Percentiles rank a stretch among this genome's conserved stretches.
phyloP scores from a whole-genome alignment of 805 yeast species.

The Ogataea corticis region DNA sequence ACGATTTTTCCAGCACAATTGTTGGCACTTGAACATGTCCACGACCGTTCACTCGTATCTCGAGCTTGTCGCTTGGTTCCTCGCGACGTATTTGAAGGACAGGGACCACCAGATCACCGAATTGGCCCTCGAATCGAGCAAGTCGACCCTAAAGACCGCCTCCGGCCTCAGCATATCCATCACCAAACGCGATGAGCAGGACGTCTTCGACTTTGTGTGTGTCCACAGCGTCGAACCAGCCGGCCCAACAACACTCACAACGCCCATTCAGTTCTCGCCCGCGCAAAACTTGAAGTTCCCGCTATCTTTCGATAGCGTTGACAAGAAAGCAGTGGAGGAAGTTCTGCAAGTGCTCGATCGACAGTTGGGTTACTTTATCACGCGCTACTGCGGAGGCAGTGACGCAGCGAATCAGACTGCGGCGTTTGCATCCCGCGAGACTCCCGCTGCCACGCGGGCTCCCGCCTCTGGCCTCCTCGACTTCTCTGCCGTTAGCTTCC shows the following conservation, averaged over 20 bases:
- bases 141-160: not conserved
- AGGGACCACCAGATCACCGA: slow-evolving; percentile 1
- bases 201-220: not conserved
- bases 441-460: not conserved
- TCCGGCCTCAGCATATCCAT: not conserved
- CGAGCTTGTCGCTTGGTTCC: slow-evolving; percentile 11
- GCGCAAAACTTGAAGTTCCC: too few relatives aligned
- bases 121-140: not conserved
- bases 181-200: not conserved
- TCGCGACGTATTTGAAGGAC: slow-evolving; percentile 9
- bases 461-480: not conserved
- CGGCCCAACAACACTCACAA: slow-evolving; percentile 2
- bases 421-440: too few relatives aligned
- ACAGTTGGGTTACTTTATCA: too few relatives aligned
- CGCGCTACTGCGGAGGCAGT: not conserved
- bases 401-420: too few relatives aligned
- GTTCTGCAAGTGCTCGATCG: too few relatives aligned
- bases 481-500: not conserved
- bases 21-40: not conserved
- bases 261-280: too few relatives aligned
- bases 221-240: not conserved
- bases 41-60: slow-evolving; percentile 1
- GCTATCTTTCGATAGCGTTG: not conserved
- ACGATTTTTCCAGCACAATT: not conserved
- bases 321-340: not conserved